Base-by-base conservation (phyloP, 495 filamentous ascomycete species). In the Penicillium cinerascens region DNA sequence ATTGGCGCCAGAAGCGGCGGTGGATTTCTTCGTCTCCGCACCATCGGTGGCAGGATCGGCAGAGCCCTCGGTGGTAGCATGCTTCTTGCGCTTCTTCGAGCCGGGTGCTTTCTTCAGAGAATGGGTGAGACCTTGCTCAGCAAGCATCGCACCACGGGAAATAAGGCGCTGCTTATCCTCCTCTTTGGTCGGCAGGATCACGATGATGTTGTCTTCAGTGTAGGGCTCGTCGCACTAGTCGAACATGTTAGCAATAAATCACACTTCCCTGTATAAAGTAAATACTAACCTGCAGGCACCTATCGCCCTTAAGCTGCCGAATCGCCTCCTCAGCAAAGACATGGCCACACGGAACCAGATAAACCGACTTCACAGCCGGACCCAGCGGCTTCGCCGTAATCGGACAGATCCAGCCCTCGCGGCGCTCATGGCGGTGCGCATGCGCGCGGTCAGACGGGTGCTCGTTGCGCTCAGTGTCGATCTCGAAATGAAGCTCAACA, bases 291-390 rank as follows among this genome's bases (percentile, higher is more conserved):
- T 80, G 76, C 49, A 87, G 62, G 59, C 86, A 89, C 49, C 68
- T 78, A 47, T 84, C 75, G 0, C 72, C 81, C 43, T 78, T 75
- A 4, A 97, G 79, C 67, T 96, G 90, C 52, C 86, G 87, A 45
- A 97, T 81, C 8, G 88, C 88, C 44, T 82, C 82, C 55, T 92
- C 90, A 2, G 88, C 83, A 67, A 97, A 97, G 1, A 89, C 95
- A 79, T 97, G 95, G 1, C 93, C 93, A 61, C 93, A 98, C 0
- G 93, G 93, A 15, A 97, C 90, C 6, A 98, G 62, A 67, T 97
- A 98, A 16, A 95, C 89, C 9, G 89, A 76, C 71, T 84, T 91
- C 15, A 87, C 84, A 10, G 77, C 80, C 0, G 91, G 81, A 2
- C 95, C 95, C 42, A 98, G 70, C 65, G 86, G 82, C 68, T 95